Percentiles rank a stretch among this genome's conserved stretches.
Evolutionary conservation across 1,139 yeast genomes (phyloP).

Genomic region (Schizosaccharomyces versatilis): DNA sequence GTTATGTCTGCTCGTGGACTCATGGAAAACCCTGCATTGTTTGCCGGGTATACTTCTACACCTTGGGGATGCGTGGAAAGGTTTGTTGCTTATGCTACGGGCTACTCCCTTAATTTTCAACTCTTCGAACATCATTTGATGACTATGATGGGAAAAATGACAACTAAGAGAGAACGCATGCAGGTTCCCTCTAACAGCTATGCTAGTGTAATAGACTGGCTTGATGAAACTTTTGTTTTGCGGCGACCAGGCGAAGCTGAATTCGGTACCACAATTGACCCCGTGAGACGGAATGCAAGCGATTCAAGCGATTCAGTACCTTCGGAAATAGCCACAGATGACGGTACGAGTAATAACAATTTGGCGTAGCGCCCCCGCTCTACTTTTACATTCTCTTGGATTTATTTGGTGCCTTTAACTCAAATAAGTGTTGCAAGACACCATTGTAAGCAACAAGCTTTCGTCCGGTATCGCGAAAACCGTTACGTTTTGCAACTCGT

Average conservation of each 20-base stretch:
- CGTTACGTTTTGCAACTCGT: background rate
- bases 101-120: slow-evolving; percentile 67
- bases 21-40: slow-evolving; percentile 65
- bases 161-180: slow-evolving; percentile 34
- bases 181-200: slow-evolving; percentile 43
- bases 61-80: slow-evolving; percentile 84
- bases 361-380: too few relatives aligned
- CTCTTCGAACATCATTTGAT: slow-evolving; percentile 69
- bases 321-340: too few relatives aligned
- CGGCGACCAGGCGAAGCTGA: slow-evolving; percentile 44
- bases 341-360: too few relatives aligned
- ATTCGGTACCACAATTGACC: slow-evolving; percentile 24
- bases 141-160: slow-evolving; percentile 45
- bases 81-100: slow-evolving; percentile 56
- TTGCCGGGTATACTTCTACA: slow-evolving; percentile 45
- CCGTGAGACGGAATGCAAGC: too few relatives aligned
- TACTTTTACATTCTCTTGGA: too few relatives aligned
- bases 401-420: too few relatives aligned
- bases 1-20: slow-evolving; percentile 91
- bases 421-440: background rate
- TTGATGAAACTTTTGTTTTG: slow-evolving; percentile 46
- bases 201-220: slow-evolving; percentile 57
- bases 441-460: background rate
- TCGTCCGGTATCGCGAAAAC: background rate
- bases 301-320: too few relatives aligned